Base-by-base conservation (phyloP, 2,329 filamentous ascomycete species). In the Fusarium nodosum region DNA sequence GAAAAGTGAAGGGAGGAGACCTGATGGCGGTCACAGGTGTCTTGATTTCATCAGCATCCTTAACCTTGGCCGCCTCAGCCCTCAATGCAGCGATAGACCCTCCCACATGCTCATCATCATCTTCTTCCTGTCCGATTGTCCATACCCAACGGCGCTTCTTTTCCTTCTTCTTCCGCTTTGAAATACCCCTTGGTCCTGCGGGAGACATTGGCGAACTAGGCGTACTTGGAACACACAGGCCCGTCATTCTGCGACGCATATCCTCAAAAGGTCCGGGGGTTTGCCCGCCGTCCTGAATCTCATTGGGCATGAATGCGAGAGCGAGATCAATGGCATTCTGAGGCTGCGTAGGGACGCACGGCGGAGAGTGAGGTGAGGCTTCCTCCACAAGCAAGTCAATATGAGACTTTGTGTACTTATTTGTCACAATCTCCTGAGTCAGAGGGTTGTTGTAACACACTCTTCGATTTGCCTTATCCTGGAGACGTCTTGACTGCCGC, bases 81-180 rank as follows among this genome's bases (percentile, higher is more conserved):
- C 80, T 76, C 7, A 82, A 66, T 9, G 82, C 82, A 16, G 80
- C 78, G 22, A 84, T 77, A 4, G 82, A 82, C 1, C 80, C 82
- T 36, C 80, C 81, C 7, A 83, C 75, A 33, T 81, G 78, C 57
- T 81, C 79, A 48, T 82, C 79, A 16, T 82, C 81, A 10, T 84
- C 81, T 2, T 86, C 85, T 60, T 84, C 85, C 61, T 84, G 83
- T 4, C 85, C 86, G 45, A 91, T 89, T 2, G 88, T 90, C 88
- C 88, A 90, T 36, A 88, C 86, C 88, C 88, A 90, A 44, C 85
- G 85, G 15, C 88, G 81, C 77, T 86, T 89, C 82, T 88, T 90
- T 69, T 90, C 88, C 74, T 81, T 82, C 33, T 79, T 75, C 64
- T 83, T 87, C 12, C 84, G 81, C 75, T 88, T 89, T n/a, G 83